phyloP scores from a whole-genome alignment of 2,329 filamentous ascomycete genomes.

The Colletotrichum paranaense region DNA sequence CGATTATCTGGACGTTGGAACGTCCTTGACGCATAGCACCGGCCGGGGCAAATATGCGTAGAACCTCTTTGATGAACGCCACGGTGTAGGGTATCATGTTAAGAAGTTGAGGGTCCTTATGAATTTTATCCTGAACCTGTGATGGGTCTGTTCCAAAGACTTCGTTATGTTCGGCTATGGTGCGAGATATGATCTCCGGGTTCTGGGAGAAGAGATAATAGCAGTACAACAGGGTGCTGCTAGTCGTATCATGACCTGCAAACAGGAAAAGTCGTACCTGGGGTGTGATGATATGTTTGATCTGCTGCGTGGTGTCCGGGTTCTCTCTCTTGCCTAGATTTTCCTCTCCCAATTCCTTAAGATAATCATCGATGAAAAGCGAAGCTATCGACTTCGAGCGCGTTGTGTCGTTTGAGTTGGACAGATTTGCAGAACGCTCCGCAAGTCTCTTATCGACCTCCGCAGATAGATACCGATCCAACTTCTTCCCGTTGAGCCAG shows the following conservation, averaged over 20 bases:
- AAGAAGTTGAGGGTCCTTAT: constrained; percentile 55
- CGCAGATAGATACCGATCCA: background rate
- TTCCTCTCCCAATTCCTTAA: background rate
- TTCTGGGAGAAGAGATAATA: constrained; percentile 40
- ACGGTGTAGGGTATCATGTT: constrained; percentile 63
- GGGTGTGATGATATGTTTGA: constrained; percentile 35
- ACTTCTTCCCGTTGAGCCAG: constrained; percentile 16
- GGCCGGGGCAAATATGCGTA: constrained; percentile 64
- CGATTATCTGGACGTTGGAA: constrained; percentile 50
- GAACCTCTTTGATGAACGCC: constrained; percentile 65
- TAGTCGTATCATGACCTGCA: constrained; percentile 47
- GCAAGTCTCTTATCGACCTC: constrained; percentile 8
- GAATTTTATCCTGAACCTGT: constrained; percentile 50
- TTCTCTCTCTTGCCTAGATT: background rate
- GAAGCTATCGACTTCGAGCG: constrained; percentile 15
- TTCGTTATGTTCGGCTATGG: constrained; percentile 45
- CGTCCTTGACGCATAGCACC: constrained; percentile 53
- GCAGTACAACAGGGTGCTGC: constrained; percentile 41
- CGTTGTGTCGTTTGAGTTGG: background rate
- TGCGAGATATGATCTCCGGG: constrained; percentile 37
- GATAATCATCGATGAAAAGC: constrained; percentile 11
- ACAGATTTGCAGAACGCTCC: background rate
- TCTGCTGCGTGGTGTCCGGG: background rate
- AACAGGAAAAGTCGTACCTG: constrained; percentile 47
- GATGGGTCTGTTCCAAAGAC: constrained; percentile 58